Evolutionary conservation across 225 moss, liverwort and hornwort species (phyloP).

Genomic region (Straminergon stramineum): DNA sequence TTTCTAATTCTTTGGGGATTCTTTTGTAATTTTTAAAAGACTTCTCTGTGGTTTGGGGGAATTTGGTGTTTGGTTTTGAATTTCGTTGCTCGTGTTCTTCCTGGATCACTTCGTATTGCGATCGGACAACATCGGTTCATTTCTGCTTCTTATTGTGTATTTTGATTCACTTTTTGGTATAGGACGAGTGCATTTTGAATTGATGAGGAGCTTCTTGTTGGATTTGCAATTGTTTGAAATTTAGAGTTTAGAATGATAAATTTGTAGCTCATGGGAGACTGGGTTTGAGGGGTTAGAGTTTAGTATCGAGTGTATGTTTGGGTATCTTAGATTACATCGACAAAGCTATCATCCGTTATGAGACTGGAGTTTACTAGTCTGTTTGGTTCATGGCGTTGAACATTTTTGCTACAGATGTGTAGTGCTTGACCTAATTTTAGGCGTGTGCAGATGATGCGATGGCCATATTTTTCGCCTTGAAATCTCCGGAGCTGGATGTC

Average conservation of each 20-base stretch:
- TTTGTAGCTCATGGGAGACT: neutral
- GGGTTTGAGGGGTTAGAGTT: neutral
- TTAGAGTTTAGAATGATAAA: neutral
- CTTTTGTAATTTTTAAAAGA: neutral
- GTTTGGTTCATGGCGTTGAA: neutral
- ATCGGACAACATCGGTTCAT: neutral
- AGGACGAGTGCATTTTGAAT: neutral
- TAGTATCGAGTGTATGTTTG: neutral
- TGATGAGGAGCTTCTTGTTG: neutral
- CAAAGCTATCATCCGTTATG: neutral
- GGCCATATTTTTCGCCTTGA: conserved; percentile 84
- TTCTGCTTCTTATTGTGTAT: neutral
- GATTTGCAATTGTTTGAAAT: neutral
- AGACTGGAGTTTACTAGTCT: neutral
- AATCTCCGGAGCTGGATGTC: conserved; percentile 83
- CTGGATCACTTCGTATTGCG: neutral
- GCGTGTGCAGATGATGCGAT: conserved; percentile 79
- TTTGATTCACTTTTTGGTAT: neutral
- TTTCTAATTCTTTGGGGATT: neutral
- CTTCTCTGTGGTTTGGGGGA: neutral
- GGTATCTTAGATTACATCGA: neutral
- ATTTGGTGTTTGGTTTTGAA: neutral
- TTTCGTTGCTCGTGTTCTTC: neutral
- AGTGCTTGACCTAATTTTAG: neutral
- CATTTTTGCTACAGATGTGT: neutral